phyloP scores from a whole-genome alignment of 305 asterid species.

The Solanum hybrid region DNA sequence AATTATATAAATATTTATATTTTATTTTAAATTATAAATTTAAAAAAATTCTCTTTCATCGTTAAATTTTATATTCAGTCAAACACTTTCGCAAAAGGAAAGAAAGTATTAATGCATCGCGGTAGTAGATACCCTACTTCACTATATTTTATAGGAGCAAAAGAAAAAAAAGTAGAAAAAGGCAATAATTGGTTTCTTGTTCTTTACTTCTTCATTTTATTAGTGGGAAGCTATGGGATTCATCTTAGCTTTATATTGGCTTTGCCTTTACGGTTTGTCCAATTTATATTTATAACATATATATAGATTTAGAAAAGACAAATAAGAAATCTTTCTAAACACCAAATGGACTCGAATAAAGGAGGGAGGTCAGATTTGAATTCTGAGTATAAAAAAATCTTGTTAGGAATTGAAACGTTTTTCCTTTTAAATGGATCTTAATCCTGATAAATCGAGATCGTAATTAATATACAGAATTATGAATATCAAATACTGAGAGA shows the following conservation, averaged over 20 bases:
- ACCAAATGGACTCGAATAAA: not conserved
- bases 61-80: not conserved
- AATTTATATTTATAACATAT: not conserved
- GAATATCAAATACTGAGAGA: not conserved
- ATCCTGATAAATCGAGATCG: not conserved
- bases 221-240: not conserved
- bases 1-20: not conserved
- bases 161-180: not conserved
- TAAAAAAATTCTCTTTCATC: too few relatives aligned
- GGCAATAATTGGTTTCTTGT: slow-evolving; percentile 1
- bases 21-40: not conserved
- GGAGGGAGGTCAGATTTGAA: too few relatives aligned
- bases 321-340: not conserved
- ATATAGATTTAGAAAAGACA: not conserved
- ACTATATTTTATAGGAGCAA: not conserved
- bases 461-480: not conserved
- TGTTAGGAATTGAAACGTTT: too few relatives aligned
- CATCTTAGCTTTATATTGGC: not conserved
- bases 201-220: not conserved
- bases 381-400: not conserved
- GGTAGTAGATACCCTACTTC: not conserved
- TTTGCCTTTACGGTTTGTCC: not conserved
- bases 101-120: not conserved
- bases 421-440: not conserved
- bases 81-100: rapidly evolving